Evolutionary conservation across 352 stramenopile species (phyloP).

Genomic region (Pythium coloratum): DNA sequence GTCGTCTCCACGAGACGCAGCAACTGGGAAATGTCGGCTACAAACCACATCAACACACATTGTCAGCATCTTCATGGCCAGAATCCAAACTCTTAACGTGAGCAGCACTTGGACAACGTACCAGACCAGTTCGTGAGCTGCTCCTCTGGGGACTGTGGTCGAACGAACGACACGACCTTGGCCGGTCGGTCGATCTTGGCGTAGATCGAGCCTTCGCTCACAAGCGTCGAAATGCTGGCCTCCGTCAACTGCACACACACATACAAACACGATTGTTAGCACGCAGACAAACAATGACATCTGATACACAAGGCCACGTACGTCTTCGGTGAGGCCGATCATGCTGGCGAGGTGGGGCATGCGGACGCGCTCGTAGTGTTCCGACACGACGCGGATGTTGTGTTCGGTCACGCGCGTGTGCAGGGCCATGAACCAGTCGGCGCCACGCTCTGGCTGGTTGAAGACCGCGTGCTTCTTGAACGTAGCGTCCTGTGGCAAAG

Average conservation of each 20-base stretch:
- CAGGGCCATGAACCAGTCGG: constrained; percentile 89
- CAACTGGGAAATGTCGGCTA: constrained; percentile 94
- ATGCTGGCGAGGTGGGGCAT: constrained; percentile 92
- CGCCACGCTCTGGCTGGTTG: constrained; percentile 56
- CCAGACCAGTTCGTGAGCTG: constrained; percentile 95
- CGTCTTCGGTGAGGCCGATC: constrained; percentile 90
- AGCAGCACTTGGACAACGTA: constrained; percentile 26
- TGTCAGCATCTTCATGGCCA: background rate
- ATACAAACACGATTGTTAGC: constrained; percentile 1
- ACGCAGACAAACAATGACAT: too few relatives aligned
- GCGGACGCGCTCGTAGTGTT: constrained; percentile 96
- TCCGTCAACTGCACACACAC: constrained; percentile 55
- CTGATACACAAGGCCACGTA: constrained; percentile 31
- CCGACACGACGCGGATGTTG: constrained; percentile 94
- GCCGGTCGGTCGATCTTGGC: constrained; percentile 98
- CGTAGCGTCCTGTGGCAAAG: constrained; percentile 84
- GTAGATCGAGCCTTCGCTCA: constrained; percentile 93
- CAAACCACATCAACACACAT: background rate
- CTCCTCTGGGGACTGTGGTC: constrained; percentile 89
- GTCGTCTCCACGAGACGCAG: constrained; percentile 97
- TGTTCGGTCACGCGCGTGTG: constrained; percentile 95
- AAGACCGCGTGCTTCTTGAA: constrained; percentile 89
- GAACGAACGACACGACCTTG: constrained; percentile 94
- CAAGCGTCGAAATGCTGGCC: constrained; percentile 85
- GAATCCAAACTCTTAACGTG: background rate